These are phyloP conservation scores for Calonectria hongkongensis DNA, from an alignment of 2,329 filamentous ascomycete genomes.

Conservation along the genomic window DNA sequence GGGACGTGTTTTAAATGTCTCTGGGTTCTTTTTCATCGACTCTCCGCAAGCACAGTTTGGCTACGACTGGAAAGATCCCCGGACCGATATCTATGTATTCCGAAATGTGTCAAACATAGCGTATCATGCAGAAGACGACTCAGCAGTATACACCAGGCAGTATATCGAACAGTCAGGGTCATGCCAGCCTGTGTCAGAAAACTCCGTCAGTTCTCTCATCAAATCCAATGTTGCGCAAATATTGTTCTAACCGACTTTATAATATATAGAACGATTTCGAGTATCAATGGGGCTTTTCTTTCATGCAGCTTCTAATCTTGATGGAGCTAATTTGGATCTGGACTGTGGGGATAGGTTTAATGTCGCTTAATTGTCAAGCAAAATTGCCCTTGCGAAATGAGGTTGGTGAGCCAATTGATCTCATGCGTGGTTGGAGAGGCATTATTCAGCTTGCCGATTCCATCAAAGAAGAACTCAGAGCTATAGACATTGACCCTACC, in stretches of 20 bases:
- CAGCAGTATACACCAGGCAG: background rate
- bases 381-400: background rate
- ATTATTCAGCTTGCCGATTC: background rate
- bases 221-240: background rate
- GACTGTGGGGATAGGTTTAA: background rate
- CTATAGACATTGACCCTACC: background rate
- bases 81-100: background rate
- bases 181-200: background rate
- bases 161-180: background rate
- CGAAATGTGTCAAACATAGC: background rate
- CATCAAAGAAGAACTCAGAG: background rate
- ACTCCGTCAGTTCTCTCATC: background rate
- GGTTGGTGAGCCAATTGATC: background rate
- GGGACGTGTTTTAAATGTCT: background rate
- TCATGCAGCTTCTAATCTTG: background rate
- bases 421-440: conserved; percentile 1
- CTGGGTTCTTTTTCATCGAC: background rate
- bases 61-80: background rate
- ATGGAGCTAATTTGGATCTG: background rate
- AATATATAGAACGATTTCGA: background rate
- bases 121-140: background rate
- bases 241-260: background rate
- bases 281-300: conserved; percentile 1
- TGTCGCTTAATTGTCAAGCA: background rate
- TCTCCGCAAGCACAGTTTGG: background rate